phyloP scores from a whole-genome alignment of 139 green algal genomes.

The Chlamydomonas sphaeroides region DNA sequence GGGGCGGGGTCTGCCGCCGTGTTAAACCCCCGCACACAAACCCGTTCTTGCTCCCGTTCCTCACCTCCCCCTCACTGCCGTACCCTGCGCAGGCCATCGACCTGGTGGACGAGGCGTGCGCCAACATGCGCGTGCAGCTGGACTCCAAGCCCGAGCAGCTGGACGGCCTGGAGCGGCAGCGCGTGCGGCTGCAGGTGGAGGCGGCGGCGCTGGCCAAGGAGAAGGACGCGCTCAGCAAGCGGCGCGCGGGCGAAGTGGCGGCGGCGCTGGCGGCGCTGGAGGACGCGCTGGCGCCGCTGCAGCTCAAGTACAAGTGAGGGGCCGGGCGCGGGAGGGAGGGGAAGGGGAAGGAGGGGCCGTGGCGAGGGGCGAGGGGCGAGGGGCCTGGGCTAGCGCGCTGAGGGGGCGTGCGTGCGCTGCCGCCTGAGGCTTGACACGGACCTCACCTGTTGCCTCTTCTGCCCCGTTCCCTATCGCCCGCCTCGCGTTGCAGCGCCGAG shows the following conservation, averaged over 20 bases:
- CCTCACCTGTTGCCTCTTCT: neutral
- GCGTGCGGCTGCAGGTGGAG: constrained; percentile 79
- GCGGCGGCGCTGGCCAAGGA: constrained; percentile 87
- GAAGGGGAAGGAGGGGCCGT: neutral
- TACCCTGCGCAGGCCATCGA: constrained; percentile 67
- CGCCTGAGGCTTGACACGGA: neutral
- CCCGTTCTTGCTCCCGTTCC: neutral
- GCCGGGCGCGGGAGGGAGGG: no score
- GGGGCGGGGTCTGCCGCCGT: no score
- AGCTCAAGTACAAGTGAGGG: constrained; percentile 73
- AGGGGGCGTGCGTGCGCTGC: neutral
- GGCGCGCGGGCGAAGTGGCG: constrained; percentile 70
- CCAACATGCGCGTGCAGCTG: constrained; percentile 63
- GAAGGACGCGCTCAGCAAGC: constrained; percentile 77
- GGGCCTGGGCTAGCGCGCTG: no score
- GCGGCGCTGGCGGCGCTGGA: constrained; percentile 77
- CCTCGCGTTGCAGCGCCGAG: no score
- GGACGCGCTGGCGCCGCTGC: constrained; percentile 84
- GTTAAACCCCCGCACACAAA: no score
- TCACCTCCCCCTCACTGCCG: neutral
- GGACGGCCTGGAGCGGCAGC: constrained; percentile 82
- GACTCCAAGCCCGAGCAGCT: constrained; percentile 83
- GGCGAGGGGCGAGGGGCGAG: no score
- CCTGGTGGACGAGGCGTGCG: constrained; percentile 69
- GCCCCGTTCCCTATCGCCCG: neutral